These are phyloP conservation scores for Priceomyces melissophilus DNA, from an alignment of 805 yeast species.

Conservation along the genomic window DNA sequence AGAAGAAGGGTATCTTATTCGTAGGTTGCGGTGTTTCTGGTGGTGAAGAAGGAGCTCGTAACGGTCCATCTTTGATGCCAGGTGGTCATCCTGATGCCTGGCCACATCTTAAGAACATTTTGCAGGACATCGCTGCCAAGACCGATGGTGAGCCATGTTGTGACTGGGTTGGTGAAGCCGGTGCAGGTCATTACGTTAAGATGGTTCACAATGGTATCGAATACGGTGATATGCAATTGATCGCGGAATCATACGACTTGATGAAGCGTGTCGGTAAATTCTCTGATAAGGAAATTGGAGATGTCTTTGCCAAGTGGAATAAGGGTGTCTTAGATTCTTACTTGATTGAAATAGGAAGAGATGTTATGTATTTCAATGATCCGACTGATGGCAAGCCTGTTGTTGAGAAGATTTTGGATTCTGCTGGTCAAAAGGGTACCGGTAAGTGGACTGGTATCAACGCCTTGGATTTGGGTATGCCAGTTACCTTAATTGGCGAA, in stretches of 20 bases:
- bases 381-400: slow-evolving; percentile 83
- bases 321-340: slow-evolving; percentile 96
- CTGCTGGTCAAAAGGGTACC: slow-evolving; percentile 99
- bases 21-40: slow-evolving; percentile 99
- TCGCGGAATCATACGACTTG: slow-evolving; percentile 95
- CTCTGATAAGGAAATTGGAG: slow-evolving; percentile 87
- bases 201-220: slow-evolving; percentile 99
- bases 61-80: slow-evolving; percentile 99
- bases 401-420: slow-evolving; percentile 93
- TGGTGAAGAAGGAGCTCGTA: slow-evolving; percentile 99
- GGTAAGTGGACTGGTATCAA: slow-evolving; percentile 99
- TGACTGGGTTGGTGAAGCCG: slow-evolving; percentile 99
- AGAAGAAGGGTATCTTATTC: slow-evolving; percentile 76
- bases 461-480: slow-evolving; percentile 97
- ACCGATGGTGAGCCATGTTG: slow-evolving; percentile 99
- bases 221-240: slow-evolving; percentile 99
- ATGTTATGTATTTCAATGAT: slow-evolving; percentile 85
- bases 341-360: slow-evolving; percentile 95
- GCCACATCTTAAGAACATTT: slow-evolving; percentile 96
- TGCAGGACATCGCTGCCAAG: slow-evolving; percentile 95
- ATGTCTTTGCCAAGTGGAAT: slow-evolving; percentile 91
- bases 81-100: slow-evolving; percentile 98
- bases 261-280: slow-evolving; percentile 92
- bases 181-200: slow-evolving; percentile 98
- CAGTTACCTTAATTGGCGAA: slow-evolving; percentile 97